phyloP scores from a whole-genome alignment of 2,329 filamentous ascomycete genomes.

The Apiospora marii region DNA sequence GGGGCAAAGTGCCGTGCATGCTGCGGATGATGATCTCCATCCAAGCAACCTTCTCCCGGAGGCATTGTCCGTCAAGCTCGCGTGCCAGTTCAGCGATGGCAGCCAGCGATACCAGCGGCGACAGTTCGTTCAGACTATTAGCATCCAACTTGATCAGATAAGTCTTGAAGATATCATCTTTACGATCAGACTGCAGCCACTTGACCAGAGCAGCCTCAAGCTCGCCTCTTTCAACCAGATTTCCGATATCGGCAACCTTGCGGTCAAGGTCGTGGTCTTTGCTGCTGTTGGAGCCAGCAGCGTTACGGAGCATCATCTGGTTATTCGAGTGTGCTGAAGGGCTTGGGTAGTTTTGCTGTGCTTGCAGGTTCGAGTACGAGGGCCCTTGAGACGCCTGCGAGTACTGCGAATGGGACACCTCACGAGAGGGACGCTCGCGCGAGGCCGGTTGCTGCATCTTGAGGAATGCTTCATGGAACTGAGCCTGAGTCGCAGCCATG shows the following conservation, averaged over 20 bases:
- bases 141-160: conserved; percentile 61
- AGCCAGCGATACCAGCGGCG: conserved; percentile 68
- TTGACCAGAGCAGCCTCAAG: conserved; percentile 70
- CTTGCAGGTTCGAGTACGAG: conserved; percentile 36
- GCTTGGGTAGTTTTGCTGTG: conserved; percentile 33
- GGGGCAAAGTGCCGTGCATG: conserved; percentile 56
- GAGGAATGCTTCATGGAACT: conserved; percentile 71
- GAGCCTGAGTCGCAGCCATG: conserved; percentile 72
- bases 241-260: conserved; percentile 66
- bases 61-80: conserved; percentile 59
- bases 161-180: conserved; percentile 68
- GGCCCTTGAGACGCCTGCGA: conserved; percentile 36
- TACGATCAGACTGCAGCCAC: conserved; percentile 71
- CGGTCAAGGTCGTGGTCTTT: conserved; percentile 64
- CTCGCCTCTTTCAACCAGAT: conserved; percentile 66
- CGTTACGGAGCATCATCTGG: conserved; percentile 49
- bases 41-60: conserved; percentile 66
- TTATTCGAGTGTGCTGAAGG: conserved; percentile 42
- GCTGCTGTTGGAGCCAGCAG: conserved; percentile 41
- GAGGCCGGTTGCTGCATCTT: conserved; percentile 62
- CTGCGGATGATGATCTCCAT: conserved; percentile 66
- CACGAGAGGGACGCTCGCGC: conserved; percentile 47
- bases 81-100: conserved; percentile 70
- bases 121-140: conserved; percentile 62
- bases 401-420: conserved; percentile 26